Evolutionary conservation across 2,329 filamentous ascomycete species (phyloP), one percentile per base, ranked within the genome.

Genomic region (Alternaria hordeiaustralica): DNA sequence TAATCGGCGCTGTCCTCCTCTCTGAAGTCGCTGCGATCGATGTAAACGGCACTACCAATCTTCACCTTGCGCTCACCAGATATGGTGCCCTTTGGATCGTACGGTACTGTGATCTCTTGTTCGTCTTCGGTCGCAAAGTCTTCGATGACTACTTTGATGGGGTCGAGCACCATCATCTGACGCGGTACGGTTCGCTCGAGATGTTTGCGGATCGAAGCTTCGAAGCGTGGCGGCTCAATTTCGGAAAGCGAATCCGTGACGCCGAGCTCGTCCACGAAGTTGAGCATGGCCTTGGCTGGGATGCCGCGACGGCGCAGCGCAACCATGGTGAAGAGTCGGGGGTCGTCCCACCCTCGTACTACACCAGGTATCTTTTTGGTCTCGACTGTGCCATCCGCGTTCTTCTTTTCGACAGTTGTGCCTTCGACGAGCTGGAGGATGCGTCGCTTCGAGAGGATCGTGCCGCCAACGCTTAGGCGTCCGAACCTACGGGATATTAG

Each of bases 261-360:
- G 30, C 94, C 95, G 20, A 97, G 88, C 80, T 97, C 94, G 70
- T 93, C 93, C 63, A 97, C 89, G 73, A 97, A 98, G 58, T 92
- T 90, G 61, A 97, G 87, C 64, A 97, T 92, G 2, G 94, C 94
- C 23, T 92, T 92, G 0, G 95, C 93, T 1, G 95, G 95, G 0
- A 97, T 88, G 76, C 95, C 95, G 62, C 94, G 88, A 55, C 95
- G 88, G 58, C 92, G 90, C 54, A 97, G 87, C 1, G 88, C 93
- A 64, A 95, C 93, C 18, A 97, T 84, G 1, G 94, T 97, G 82
- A 93, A 97, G 6, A 98, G 85, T 33, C 95, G 88, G 11, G 95
- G 95, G 73, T 97, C 95, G 71, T 97, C 92, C 93, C 94, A 97
- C 58, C 88, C 92, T 41, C 92, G 88, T 8, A 98, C 94, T 67